A percentile compares a stretch with the other conserved stretches of the same genome.
These are phyloP conservation scores for Xylaria telfairii DNA, from an alignment of 495 filamentous ascomycete genomes.

Conservation along the genomic window DNA sequence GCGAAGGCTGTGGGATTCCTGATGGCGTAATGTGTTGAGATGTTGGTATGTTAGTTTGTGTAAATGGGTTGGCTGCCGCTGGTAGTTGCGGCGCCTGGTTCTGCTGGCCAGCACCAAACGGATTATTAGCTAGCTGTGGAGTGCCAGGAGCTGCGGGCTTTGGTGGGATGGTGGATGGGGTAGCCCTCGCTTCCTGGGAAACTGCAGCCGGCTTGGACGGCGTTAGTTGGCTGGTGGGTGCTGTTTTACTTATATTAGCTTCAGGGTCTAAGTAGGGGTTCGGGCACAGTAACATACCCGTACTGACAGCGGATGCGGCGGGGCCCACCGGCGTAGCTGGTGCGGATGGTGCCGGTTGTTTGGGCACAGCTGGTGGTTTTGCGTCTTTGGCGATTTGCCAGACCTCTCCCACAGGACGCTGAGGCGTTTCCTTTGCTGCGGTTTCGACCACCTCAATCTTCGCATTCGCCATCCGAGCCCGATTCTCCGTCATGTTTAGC, in stretches of 20 bases:
- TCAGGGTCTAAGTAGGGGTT: background rate
- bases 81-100: conserved; percentile 18
- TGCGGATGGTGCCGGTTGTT: conserved; percentile 38
- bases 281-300: conserved; percentile 34
- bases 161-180: conserved; percentile 32
- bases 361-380: conserved; percentile 61
- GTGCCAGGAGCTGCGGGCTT: conserved; percentile 27
- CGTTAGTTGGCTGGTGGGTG: conserved; percentile 27
- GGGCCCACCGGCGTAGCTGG: conserved; percentile 34
- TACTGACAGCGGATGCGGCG: conserved; percentile 26
- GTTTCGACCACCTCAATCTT: conserved; percentile 80
- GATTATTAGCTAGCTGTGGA: conserved; percentile 31
- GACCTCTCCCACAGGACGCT: conserved; percentile 80
- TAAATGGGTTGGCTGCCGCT: conserved; percentile 36
- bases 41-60: conserved; percentile 27
- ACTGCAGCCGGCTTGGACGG: conserved; percentile 30
- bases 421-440: conserved; percentile 81
- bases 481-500: conserved; percentile 81
- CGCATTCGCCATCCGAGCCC: conserved; percentile 64
- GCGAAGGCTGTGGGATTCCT: conserved; percentile 28
- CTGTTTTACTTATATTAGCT: conserved; percentile 34
- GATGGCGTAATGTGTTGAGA: conserved; percentile 28
- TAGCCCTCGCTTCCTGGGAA: conserved; percentile 32
- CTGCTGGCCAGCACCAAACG: conserved; percentile 32
- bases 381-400: conserved; percentile 79